Base-by-base conservation (phyloP, 768 basidiomycete species). In the Rhodotorula taiwanensis region DNA sequence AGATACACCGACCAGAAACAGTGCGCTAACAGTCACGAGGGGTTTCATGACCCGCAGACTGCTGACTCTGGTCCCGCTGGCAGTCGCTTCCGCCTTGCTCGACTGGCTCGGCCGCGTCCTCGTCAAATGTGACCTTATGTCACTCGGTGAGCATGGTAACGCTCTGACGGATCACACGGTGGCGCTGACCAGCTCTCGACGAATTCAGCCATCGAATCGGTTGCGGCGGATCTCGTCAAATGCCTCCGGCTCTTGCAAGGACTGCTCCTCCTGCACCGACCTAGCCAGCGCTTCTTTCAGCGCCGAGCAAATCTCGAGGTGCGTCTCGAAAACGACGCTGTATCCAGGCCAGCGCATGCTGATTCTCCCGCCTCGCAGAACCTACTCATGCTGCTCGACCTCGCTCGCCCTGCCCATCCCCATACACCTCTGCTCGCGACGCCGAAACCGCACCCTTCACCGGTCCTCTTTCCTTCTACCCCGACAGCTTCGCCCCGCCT, bases 241-340 rank as follows among this genome's bases (percentile, higher is more conserved):
- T 52, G 33, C 0, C 79, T 91, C 16, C 84, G 81, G 1, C 78
- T 93, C 43, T 76, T 91, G 10, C 90, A 93, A 74, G 90, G 90
- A 10, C 79, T 88, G 15, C 79, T 79, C 6, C 79, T 93, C 31
- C 83, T 83, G 39, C 90, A 93, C 71, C 71, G 76, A 5, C 69
- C 81, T 1, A 88, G 83, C 66, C 91, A 92, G 72, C 70, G 72
- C 4, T 88, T 81, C 64, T 80, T 92, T 23, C 85, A 86, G 21
- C 81, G 87, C 25, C 81, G 78, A 64, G 82, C 82, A 70, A 77
- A 83, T 31, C 76, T 89, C 21, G 86, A 90, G 79, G 89, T 86
- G 67, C 52, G 79, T 13, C 70, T 27, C 57, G 27, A 31, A 55
- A 63, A 55, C 23, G 45, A 16, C 51, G 18, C 14, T 8, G 9